These are phyloP conservation scores for Neurospora sublineolata DNA, from an alignment of 495 filamentous ascomycete genomes.

Conservation along the genomic window DNA sequence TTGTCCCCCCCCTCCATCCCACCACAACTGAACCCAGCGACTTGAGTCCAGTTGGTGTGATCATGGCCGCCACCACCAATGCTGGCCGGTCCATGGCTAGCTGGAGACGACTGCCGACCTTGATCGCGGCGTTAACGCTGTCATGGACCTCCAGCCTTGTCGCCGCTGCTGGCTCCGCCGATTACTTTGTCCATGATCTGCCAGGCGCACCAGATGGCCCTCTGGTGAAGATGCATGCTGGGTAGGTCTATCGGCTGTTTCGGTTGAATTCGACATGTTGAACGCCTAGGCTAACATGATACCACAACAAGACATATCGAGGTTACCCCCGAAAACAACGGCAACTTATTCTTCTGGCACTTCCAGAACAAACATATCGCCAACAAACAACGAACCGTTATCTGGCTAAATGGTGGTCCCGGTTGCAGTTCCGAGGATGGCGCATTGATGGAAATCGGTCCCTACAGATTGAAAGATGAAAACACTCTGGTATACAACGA, in stretches of 20 bases:
- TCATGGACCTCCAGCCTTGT: conserved; percentile 21
- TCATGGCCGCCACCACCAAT: conserved; percentile 14
- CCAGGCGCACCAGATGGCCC: conserved; percentile 79
- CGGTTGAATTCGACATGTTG: neutral
- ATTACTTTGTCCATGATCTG: conserved; percentile 78
- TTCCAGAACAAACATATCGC: conserved; percentile 92
- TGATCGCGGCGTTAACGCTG: conserved; percentile 24
- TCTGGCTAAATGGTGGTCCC: conserved; percentile 95
- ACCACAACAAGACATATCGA: conserved; percentile 74
- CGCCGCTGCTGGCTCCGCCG: conserved; percentile 48
- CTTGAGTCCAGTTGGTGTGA: neutral
- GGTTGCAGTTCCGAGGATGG: conserved; percentile 97
- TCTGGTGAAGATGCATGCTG: conserved; percentile 92
- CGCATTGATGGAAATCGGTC: conserved; percentile 93
- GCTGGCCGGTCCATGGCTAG: conserved; percentile 10
- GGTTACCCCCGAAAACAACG: conserved; percentile 68
- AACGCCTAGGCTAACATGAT: conserved; percentile 8
- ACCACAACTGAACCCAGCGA: neutral
- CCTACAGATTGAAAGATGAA: conserved; percentile 70
- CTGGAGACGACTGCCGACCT: conserved; percentile 25
- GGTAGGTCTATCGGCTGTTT: conserved; percentile 45
- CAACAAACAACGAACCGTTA: conserved; percentile 79
- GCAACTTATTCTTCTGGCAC: conserved; percentile 97
- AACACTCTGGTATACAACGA: conserved; percentile 70
- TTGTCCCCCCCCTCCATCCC: neutral